Evolutionary conservation across 768 basidiomycete species (phyloP), one percentile per base, ranked within the genome.

Genomic region (Leccinum sublutescens): DNA sequence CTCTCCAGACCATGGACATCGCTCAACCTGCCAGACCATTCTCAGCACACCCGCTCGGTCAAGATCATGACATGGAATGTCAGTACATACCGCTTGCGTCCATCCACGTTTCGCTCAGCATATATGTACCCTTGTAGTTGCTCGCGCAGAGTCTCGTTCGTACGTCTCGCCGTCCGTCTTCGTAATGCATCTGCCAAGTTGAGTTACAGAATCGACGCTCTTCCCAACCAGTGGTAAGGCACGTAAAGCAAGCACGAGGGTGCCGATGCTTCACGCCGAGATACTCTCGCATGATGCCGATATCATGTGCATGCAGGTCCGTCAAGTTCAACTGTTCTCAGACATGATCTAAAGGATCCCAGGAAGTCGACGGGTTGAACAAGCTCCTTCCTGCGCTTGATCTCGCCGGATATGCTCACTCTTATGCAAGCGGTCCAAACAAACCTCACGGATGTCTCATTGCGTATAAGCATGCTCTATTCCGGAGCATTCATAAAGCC

Each of bases 361-460:
- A 97, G 93, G 95, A 98, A 79, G 93, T 94, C 8, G 95, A 96
- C 67, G 80, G 86, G 40, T 76, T 94, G 25, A 85, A 88, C 36
- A 87, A 85, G 64, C 77, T 95, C 19, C 72, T 87, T 21, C 90
- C 91, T 1, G 75, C 79, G 21, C 79, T 96, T 7, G 80, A 88
- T 49, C 69, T 76, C 33, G 85, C 84, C 12, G 84, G 84, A 10
- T 95, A 94, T 70, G 72, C 76, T 9, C 74, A 84, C 68, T 80
- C 84, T 52, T 88, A 85, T 71, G 86, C 85, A 7, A 78, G 83
- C 36, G 94, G 92, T 10, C 85, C 81, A 19, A 74, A 76, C 7
- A 98, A 98, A 75, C 83, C 81, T 50, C 95, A 98, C 62, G 95
- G 95, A 2, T 90, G 91, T 70, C 82, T 96, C 55, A 84, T 97